These are phyloP conservation scores for Fragilaria radians DNA, from an alignment of 108 stramenopile genomes.

Conservation along the genomic window DNA sequence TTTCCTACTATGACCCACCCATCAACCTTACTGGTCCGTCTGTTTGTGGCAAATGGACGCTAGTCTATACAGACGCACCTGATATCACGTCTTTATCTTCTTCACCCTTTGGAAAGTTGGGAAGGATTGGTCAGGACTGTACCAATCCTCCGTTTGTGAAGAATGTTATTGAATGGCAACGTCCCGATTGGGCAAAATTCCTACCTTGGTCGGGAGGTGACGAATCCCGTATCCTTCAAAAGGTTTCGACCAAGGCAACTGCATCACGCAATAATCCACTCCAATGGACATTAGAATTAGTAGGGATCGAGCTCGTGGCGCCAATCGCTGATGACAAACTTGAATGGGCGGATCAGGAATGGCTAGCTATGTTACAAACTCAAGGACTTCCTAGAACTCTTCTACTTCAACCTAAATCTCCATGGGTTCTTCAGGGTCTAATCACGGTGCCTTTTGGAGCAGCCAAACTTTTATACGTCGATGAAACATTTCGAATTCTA, in stretches of 20 bases:
- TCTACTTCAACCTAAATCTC: slow-evolving; percentile 33
- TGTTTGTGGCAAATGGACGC: slow-evolving; percentile 66
- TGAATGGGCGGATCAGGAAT: slow-evolving; percentile 2
- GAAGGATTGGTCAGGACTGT: slow-evolving; percentile 77
- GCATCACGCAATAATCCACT: slow-evolving; percentile 39
- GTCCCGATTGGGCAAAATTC: slow-evolving; percentile 53
- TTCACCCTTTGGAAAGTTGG: slow-evolving; percentile 49
- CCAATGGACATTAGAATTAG: slow-evolving; percentile 49
- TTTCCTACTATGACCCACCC: slow-evolving; percentile 35
- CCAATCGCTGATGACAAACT: neutral
- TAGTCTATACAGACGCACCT: slow-evolving; percentile 81
- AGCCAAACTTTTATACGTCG: slow-evolving; percentile 66
- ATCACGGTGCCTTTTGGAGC: slow-evolving; percentile 63
- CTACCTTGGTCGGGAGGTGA: slow-evolving; percentile 46
- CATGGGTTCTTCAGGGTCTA: slow-evolving; percentile 53
- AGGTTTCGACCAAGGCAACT: slow-evolving; percentile 50
- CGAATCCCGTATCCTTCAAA: slow-evolving; percentile 63
- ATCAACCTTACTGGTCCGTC: neutral
- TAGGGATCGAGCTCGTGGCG: slow-evolving; percentile 49
- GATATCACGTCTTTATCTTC: slow-evolving; percentile 57
- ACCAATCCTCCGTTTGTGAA: slow-evolving; percentile 58
- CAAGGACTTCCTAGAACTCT: slow-evolving; percentile 34
- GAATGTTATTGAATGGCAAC: slow-evolving; percentile 76
- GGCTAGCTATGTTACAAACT: too few relatives aligned
- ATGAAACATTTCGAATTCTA: slow-evolving; percentile 55